Base-by-base conservation (phyloP, 192 early-diverging fungal genomes). In the Coemansia sp. region DNA sequence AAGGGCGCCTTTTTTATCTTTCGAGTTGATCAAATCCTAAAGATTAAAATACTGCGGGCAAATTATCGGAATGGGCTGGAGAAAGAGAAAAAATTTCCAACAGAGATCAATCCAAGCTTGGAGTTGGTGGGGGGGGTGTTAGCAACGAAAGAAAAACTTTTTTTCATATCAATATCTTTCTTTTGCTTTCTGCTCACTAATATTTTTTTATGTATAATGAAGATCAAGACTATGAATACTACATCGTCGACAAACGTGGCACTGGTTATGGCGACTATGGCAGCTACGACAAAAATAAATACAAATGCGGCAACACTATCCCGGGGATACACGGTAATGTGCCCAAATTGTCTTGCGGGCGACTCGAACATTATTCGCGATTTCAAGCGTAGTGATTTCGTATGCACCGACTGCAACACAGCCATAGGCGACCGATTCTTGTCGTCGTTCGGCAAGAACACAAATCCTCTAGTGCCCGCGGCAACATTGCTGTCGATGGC, bases 391-490 rank as follows among this genome's bases (percentile, higher is more conserved):
- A 95, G 92, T 6, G 97, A 97, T 70, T 68, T 95, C 38, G 86
- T 99, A 24, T 99, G 97, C 82, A 93, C 91, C 18, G 90, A 92
- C 76, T 99, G 97, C 78, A 95, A 94, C 16, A 69, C 94, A 5
- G 90, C 93, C 9, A 85, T 98, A 3, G 92, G 92, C 15, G 89
- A 95, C 69, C 86, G 95, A 20, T 88, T 98, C 67, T 94, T 95
- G 64, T 94, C 94, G 73, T 95, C 96, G 26, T 87, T 94, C 7
- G 92, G 89, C 0, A 94, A 96, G 49, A 51, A 23, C 6, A 1
- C 18, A 5, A 51, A 23, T 51, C 49, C n/a, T 20, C 20, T 5
- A 11, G 49, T 20, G 21, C 21, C 49, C 4, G 95, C 90, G 95
- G 36, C 34, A 24, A 55, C 52, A 35, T 11, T 36, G 23, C n/a